Percentiles rank a stretch among this genome's conserved stretches.
Evolutionary conservation across 257 asterid species (phyloP).

Genomic region (Lantana camara): DNA sequence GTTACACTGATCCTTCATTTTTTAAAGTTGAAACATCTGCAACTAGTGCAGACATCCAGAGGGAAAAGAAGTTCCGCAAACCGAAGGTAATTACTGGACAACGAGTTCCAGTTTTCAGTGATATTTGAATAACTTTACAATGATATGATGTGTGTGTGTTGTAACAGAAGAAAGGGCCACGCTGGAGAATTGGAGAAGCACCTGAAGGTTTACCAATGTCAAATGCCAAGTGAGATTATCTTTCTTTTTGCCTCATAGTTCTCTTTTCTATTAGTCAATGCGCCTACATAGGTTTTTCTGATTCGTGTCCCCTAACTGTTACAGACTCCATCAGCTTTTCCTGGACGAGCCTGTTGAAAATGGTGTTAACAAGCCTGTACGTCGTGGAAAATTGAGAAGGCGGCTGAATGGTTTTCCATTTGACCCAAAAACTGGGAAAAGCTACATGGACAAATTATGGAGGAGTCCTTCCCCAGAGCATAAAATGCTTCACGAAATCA

Average conservation of each 20-base stretch:
- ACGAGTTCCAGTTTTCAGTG: slow-evolving; percentile 8
- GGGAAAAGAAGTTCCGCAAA: slow-evolving; percentile 84
- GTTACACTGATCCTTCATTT: slow-evolving; percentile 93
- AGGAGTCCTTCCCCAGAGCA: slow-evolving; percentile 70
- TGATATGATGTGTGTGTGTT: slow-evolving; percentile 19
- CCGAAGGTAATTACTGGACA: slow-evolving; percentile 60
- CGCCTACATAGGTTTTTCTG: slow-evolving; percentile 3
- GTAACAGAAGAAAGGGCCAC: slow-evolving; percentile 76
- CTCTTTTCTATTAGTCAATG: slow-evolving; percentile 11
- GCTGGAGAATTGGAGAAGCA: slow-evolving; percentile 70
- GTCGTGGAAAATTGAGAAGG: slow-evolving; percentile 75
- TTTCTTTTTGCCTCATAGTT: slow-evolving; percentile 18
- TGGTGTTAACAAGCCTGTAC: slow-evolving; percentile 52
- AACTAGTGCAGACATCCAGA: slow-evolving; percentile 47
- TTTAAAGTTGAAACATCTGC: slow-evolving; percentile 64
- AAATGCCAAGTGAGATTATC: slow-evolving; percentile 75
- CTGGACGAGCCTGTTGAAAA: slow-evolving; percentile 74
- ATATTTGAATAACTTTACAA: background rate
- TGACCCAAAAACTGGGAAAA: slow-evolving; percentile 62
- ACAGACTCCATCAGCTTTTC: slow-evolving; percentile 89
- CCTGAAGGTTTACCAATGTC: slow-evolving; percentile 65
- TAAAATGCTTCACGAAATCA: slow-evolving; percentile 58
- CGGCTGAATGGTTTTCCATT: slow-evolving; percentile 83
- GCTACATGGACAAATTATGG: slow-evolving; percentile 83
- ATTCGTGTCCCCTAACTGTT: slow-evolving; percentile 29